Conservation (phyloP, 306 rosid species). For the Astragalus membranaceus region DNA sequence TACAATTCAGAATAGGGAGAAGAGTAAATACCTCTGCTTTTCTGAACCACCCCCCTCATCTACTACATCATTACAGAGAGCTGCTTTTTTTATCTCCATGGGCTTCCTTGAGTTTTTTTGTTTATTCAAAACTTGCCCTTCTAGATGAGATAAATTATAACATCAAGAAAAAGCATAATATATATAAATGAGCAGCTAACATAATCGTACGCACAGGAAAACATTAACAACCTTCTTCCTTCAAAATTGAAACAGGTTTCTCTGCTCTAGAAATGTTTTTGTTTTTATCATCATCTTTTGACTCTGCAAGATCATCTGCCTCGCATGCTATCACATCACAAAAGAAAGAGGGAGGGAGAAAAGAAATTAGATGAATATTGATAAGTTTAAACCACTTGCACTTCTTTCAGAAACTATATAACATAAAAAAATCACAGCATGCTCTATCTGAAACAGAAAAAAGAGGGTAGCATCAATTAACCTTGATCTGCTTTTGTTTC, state of each 20-base stretch:
- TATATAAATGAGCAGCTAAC: not conserved
- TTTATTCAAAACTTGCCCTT: constrained; percentile 15
- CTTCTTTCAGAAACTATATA: not conserved
- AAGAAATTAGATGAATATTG: not conserved
- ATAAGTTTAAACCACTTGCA: not conserved
- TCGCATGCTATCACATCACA: constrained; percentile 24
- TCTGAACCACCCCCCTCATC: constrained; percentile 65
- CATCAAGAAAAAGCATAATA: not conserved
- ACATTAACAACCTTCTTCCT: constrained; percentile 52
- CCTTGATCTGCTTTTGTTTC: constrained; percentile 70
- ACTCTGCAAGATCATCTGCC: constrained; percentile 26
- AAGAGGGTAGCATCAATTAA: constrained; percentile 27
- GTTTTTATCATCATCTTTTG: constrained; percentile 38
- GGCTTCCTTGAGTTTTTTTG: constrained; percentile 39
- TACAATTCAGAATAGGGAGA: constrained; percentile 18
- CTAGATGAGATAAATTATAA: constrained; percentile 20
- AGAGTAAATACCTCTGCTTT: constrained; percentile 58
- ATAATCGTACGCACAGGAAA: constrained; percentile 4
- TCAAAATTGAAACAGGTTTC: constrained; percentile 38
- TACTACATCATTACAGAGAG: constrained; percentile 41
- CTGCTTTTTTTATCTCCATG: constrained; percentile 37
- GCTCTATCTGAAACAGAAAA: constrained; percentile 6
- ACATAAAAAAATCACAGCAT: not conserved
- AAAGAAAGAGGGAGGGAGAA: constrained; percentile 1
- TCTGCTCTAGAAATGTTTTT: constrained; percentile 22